These are phyloP conservation scores for Penicillium vulpinum DNA, from an alignment of 2,329 filamentous ascomycete genomes.

Conservation along the genomic window DNA sequence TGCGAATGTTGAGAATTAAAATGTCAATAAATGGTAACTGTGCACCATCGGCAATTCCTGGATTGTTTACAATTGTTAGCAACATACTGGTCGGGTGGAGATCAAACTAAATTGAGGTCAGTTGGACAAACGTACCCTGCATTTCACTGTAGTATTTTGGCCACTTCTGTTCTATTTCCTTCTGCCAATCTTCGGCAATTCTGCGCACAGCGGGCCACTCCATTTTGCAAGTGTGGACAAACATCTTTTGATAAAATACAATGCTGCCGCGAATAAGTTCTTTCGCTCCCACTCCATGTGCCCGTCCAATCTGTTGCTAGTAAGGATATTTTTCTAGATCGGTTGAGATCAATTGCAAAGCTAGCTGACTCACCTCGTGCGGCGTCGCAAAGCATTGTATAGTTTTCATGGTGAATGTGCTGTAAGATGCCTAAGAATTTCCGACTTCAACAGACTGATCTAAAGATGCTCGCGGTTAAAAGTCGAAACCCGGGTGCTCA, in stretches of 20 bases:
- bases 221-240: slow-evolving; percentile 30
- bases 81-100: background rate
- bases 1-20: slow-evolving; percentile 56
- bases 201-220: slow-evolving; percentile 49
- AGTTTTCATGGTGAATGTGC: background rate
- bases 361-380: background rate
- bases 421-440: no score
- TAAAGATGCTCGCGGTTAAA: no score
- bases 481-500: background rate
- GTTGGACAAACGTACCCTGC: background rate
- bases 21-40: slow-evolving; percentile 47
- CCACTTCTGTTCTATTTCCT: slow-evolving; percentile 39
- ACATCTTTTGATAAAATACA: background rate
- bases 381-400: background rate
- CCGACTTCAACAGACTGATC: no score
- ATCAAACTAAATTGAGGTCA: background rate
- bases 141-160: slow-evolving; percentile 37
- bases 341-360: background rate
- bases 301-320: background rate
- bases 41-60: slow-evolving; percentile 50
- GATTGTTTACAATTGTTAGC: background rate
- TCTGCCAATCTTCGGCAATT: slow-evolving; percentile 44
- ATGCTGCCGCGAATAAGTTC: background rate
- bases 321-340: background rate
- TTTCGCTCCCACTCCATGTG: background rate